A percentile compares a stretch with the other conserved stretches of the same genome.
These are phyloP conservation scores for Capsicum baccatum DNA, from an alignment of 257 asterid genomes.

Conservation along the genomic window DNA sequence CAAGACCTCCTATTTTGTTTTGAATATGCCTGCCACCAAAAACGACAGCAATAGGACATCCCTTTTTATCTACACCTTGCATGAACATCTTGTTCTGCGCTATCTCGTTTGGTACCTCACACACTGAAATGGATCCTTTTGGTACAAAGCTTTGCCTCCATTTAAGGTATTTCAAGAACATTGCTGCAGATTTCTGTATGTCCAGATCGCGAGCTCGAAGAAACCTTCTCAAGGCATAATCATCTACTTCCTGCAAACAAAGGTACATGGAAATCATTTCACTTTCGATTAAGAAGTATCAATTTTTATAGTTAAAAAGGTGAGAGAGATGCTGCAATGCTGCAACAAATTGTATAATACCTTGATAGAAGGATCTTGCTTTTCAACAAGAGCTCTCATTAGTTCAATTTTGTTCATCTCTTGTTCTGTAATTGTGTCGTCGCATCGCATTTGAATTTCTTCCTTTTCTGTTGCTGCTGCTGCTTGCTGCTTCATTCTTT, in stretches of 20 bases:
- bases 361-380: slow-evolving; percentile 66
- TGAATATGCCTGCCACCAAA: slow-evolving; percentile 62
- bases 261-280: neutral
- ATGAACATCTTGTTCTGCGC: slow-evolving; percentile 70
- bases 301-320: neutral
- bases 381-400: slow-evolving; percentile 55
- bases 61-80: slow-evolving; percentile 74
- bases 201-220: slow-evolving; percentile 74
- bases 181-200: slow-evolving; percentile 58
- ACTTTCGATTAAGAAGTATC: neutral
- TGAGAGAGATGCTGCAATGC: neutral
- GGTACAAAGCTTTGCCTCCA: slow-evolving; percentile 76
- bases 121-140: slow-evolving; percentile 51
- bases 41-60: slow-evolving; percentile 67
- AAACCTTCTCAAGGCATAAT: slow-evolving; percentile 67
- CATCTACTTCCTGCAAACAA: slow-evolving; percentile 63
- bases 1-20: slow-evolving; percentile 56
- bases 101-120: slow-evolving; percentile 60
- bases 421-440: slow-evolving; percentile 29
- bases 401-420: slow-evolving; percentile 48
- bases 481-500: slow-evolving; percentile 26
- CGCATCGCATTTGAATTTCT: neutral
- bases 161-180: slow-evolving; percentile 57
- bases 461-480: neutral
- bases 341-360: slow-evolving; percentile 35